A percentile compares a stretch with the other conserved stretches of the same genome.
phyloP scores from a whole-genome alignment of 2,329 filamentous ascomycete genomes.

The Diaporthe helianthi region DNA sequence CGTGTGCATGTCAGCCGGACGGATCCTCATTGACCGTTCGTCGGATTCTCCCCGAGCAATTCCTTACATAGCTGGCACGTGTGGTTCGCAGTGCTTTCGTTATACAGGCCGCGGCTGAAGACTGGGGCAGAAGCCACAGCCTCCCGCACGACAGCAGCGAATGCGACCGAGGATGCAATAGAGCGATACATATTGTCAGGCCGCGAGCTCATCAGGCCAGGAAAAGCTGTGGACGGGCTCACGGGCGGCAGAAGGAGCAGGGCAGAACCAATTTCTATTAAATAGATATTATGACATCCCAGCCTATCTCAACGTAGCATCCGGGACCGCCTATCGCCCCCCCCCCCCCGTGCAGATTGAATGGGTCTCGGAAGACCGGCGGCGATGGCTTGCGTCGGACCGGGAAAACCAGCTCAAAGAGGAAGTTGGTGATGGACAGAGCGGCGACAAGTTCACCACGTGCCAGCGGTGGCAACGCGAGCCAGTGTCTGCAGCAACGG shows the following conservation, averaged over 20 bases:
- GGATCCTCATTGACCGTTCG: background rate
- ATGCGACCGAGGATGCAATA: slow-evolving; percentile 35
- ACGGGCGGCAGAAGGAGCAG: background rate
- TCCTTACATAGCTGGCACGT: slow-evolving; percentile 58
- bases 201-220: background rate
- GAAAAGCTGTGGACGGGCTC: background rate
- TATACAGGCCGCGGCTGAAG: slow-evolving; percentile 45
- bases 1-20: slow-evolving; percentile 37
- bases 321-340: slow-evolving; percentile 21
- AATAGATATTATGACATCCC: background rate
- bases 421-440: slow-evolving; percentile 9
- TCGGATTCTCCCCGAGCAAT: background rate
- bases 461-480: background rate
- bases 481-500: slow-evolving; percentile 8
- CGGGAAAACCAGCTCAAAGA: slow-evolving; percentile 1
- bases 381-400: background rate
- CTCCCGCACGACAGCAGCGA: slow-evolving; percentile 41
- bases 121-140: slow-evolving; percentile 40
- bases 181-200: slow-evolving; percentile 40
- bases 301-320: slow-evolving; percentile 8
- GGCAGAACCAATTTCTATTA: background rate
- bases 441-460: background rate
- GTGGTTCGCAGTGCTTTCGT: slow-evolving; percentile 60
- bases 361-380: slow-evolving; percentile 22
- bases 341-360: background rate